Conservation (phyloP, 2,329 filamentous ascomycete genomes). For the Xylaria sp. region DNA sequence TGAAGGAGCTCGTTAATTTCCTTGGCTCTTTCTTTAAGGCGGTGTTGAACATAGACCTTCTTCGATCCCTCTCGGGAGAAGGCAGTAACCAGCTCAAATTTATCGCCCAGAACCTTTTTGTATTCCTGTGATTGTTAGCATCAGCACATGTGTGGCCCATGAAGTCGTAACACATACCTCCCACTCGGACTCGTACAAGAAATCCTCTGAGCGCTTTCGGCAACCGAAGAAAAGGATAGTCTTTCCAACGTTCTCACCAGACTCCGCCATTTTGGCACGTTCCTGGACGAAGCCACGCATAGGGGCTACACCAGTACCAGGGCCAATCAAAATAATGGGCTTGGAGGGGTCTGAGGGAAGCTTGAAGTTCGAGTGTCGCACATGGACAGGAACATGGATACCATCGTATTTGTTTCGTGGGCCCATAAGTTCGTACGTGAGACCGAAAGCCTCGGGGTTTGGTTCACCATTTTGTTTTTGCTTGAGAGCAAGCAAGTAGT, state of each 20-base stretch:
- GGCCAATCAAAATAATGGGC: constrained; percentile 95
- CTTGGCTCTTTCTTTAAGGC: constrained; percentile 82
- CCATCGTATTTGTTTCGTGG: constrained; percentile 98
- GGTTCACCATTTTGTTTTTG: constrained; percentile 95
- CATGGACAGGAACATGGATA: constrained; percentile 92
- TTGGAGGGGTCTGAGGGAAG: constrained; percentile 93
- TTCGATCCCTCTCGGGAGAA: constrained; percentile 90
- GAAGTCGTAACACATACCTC: constrained; percentile 70
- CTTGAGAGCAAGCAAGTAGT: constrained; percentile 94
- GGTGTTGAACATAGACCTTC: constrained; percentile 98
- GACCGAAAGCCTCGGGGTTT: constrained; percentile 81
- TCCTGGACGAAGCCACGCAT: constrained; percentile 97
- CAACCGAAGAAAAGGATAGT: constrained; percentile 96
- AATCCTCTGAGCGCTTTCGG: constrained; percentile 88
- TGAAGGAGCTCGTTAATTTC: constrained; percentile 88
- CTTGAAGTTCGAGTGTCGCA: constrained; percentile 99
- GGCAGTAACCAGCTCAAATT: constrained; percentile 89
- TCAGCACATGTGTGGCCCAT: constrained; percentile 34
- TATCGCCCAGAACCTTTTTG: constrained; percentile 84
- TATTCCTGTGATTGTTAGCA: constrained; percentile 71
- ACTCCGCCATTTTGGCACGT: constrained; percentile 82
- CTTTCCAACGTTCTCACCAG: constrained; percentile 84
- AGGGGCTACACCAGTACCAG: constrained; percentile 94
- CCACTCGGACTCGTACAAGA: constrained; percentile 92
- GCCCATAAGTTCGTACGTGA: constrained; percentile 87